Conservation (phyloP, 2,329 filamentous ascomycete genomes). For the Fusarium equiseti region DNA sequence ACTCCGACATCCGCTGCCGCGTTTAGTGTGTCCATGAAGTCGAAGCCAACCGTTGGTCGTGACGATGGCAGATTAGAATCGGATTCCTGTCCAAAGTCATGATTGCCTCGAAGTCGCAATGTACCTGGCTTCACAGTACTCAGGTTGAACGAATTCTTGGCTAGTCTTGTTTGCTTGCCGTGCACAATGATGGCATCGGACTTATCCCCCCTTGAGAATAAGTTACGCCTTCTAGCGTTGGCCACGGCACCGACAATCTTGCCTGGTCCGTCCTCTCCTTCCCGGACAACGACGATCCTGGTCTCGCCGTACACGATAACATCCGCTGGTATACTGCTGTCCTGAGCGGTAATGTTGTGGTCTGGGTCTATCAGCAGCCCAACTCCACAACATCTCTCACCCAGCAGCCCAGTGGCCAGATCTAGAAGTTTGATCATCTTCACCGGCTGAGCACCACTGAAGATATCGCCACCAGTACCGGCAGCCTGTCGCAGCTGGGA, state of each 20-base stretch:
- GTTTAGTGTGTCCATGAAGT: constrained; percentile 64
- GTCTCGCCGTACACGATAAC: constrained; percentile 68
- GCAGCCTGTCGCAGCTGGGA: constrained; percentile 65
- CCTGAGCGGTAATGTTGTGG: constrained; percentile 39
- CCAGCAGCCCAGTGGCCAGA: constrained; percentile 65
- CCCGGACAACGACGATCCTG: constrained; percentile 66
- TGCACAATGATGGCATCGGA: constrained; percentile 68
- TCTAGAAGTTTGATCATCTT: constrained; percentile 69
- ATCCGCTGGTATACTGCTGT: constrained; percentile 64
- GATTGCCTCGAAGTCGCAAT: constrained; percentile 49
- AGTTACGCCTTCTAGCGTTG: constrained; percentile 50
- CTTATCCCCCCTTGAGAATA: constrained; percentile 56
- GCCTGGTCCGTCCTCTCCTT: constrained; percentile 62
- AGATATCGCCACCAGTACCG: constrained; percentile 66
- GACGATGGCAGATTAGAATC: constrained; percentile 46
- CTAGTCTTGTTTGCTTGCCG: constrained; percentile 55
- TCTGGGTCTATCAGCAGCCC: constrained; percentile 57
- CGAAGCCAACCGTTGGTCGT: constrained; percentile 57
- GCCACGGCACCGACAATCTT: constrained; percentile 57
- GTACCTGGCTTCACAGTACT: constrained; percentile 59
- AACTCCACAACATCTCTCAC: constrained; percentile 68
- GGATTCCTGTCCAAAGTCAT: constrained; percentile 36
- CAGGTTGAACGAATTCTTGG: constrained; percentile 63
- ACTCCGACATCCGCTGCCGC: constrained; percentile 65
- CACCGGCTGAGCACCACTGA: constrained; percentile 66